phyloP scores from a whole-genome alignment of 148 eudicot species.

The Vaccinium darrowii region DNA sequence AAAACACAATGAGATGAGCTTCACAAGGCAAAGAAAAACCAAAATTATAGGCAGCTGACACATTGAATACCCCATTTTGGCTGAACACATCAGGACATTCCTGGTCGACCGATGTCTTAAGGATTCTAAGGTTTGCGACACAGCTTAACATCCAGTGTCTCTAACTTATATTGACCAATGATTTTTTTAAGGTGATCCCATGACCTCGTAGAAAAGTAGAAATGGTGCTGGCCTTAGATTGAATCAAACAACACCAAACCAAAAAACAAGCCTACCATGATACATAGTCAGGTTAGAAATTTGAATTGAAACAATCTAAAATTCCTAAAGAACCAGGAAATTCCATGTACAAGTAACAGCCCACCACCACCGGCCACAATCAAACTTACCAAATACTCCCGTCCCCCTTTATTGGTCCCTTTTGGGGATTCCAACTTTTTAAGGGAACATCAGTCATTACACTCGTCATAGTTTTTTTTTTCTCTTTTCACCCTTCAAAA shows the following conservation, averaged over 20 bases:
- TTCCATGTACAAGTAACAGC: neutral
- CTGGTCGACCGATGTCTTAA: neutral
- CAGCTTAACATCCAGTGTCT: neutral
- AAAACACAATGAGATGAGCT: constrained; percentile 5
- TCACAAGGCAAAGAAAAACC: neutral
- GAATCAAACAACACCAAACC: neutral
- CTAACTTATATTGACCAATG: neutral
- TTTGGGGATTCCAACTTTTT: too few species aligned
- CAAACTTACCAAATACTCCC: neutral
- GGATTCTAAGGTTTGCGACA: neutral
- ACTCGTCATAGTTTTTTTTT: too few species aligned
- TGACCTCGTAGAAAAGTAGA: neutral
- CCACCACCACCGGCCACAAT: neutral
- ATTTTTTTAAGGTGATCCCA: neutral
- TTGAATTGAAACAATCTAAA: neutral
- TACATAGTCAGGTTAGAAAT: neutral
- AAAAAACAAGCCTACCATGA: neutral
- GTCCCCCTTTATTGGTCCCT: too few species aligned
- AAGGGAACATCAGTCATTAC: too few species aligned
- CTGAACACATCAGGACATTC: neutral
- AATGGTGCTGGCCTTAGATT: neutral
- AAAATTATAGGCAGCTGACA: neutral
- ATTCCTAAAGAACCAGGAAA: neutral
- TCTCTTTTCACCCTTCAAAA: too few species aligned
- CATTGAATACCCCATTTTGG: neutral